Percentiles rank a stretch among this genome's conserved stretches.
Conservation (phyloP, 1,284 basidiomycete species). For the Apiotrichum mycotoxinovorans region DNA sequence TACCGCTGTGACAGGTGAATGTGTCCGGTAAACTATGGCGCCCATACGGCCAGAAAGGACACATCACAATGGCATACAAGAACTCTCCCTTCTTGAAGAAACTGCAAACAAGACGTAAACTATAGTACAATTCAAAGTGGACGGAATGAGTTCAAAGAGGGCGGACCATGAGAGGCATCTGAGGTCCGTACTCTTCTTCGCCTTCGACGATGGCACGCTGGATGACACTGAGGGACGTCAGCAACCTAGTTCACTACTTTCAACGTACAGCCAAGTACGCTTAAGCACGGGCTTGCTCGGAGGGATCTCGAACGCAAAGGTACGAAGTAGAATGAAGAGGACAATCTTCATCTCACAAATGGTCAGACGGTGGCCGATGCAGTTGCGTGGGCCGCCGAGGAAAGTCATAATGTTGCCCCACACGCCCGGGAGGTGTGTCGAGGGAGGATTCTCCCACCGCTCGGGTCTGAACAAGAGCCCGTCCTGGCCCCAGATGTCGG, state of each 20-base stretch:
- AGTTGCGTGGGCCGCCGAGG: constrained; percentile 62
- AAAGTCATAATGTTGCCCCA: constrained; percentile 65
- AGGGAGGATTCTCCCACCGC: constrained; percentile 20
- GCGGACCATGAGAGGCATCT: constrained; percentile 44
- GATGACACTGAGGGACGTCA: constrained; percentile 32
- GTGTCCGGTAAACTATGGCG: too few species aligned
- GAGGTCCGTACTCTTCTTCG: constrained; percentile 40
- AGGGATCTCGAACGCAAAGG: constrained; percentile 58
- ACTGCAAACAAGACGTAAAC: too few species aligned
- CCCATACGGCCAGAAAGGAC: background rate
- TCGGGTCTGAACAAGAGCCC: constrained; percentile 59
- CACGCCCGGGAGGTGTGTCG: constrained; percentile 56
- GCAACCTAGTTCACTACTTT: background rate
- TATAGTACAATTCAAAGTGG: too few species aligned
- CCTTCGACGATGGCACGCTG: constrained; percentile 42
- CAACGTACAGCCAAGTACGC: constrained; percentile 24
- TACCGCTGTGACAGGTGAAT: too few species aligned
- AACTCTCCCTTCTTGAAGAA: too few species aligned
- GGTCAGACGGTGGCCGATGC: constrained; percentile 61
- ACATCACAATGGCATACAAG: too few species aligned
- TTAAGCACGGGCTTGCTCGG: constrained; percentile 36
- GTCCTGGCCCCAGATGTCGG: constrained; percentile 65
- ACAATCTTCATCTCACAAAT: constrained; percentile 60
- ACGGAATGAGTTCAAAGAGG: background rate
- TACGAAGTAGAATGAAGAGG: constrained; percentile 58